A percentile compares a stretch with the other conserved stretches of the same genome.
Evolutionary conservation across 441 rosid species (phyloP).

Genomic region (Geranium incanum): DNA sequence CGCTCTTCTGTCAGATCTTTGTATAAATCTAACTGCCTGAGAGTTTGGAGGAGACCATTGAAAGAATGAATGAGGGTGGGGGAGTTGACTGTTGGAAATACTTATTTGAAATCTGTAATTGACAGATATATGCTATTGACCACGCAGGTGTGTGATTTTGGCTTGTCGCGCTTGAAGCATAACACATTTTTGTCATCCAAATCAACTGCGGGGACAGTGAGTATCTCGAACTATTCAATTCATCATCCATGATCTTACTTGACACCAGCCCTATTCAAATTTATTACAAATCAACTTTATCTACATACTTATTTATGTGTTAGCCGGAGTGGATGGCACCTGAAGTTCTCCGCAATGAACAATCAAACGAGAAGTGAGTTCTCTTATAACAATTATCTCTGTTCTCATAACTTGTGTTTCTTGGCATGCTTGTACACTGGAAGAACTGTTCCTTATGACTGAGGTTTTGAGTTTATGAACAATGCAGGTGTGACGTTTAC

Average conservation of each 20-base stretch:
- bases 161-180: conserved; percentile 92
- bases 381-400: conserved; percentile 14
- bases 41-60: conserved; percentile 6
- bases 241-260: conserved; percentile 15
- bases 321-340: conserved; percentile 99
- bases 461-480: conserved; percentile 15
- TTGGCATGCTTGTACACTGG: background rate
- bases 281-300: background rate
- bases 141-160: conserved; percentile 85
- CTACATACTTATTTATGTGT: conserved; percentile 17
- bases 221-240: conserved; percentile 17
- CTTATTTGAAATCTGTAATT: background rate
- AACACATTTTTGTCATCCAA: conserved; percentile 91
- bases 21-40: background rate
- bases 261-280: background rate
- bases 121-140: conserved; percentile 12
- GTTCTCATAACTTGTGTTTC: background rate
- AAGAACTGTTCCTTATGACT: background rate
- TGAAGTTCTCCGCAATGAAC: conserved; percentile 95
- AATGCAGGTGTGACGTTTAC: conserved; percentile 83
- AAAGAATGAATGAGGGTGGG: background rate
- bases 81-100: conserved; percentile 5
- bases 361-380: conserved; percentile 93
- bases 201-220: conserved; percentile 97
- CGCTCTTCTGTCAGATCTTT: background rate